phyloP scores from a whole-genome alignment of 108 stramenopile genomes.

The Cyclotella choctawhatcheeana region DNA sequence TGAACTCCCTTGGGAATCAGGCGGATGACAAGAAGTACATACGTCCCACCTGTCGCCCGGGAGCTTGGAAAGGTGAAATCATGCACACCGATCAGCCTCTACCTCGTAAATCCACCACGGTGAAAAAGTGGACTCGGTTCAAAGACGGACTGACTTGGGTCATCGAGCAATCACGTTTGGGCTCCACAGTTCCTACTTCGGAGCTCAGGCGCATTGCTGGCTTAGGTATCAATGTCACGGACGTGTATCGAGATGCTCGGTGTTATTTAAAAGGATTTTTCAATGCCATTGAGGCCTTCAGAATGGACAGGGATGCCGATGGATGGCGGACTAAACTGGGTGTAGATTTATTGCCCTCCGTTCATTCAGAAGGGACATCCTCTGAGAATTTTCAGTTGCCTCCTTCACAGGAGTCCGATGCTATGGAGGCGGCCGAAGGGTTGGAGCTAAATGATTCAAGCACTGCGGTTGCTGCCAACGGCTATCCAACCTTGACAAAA shows the following conservation, averaged over 20 bases:
- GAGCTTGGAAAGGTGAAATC: conserved; percentile 17
- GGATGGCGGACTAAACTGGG: conserved; percentile 1
- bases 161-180: not conserved
- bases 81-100: not conserved
- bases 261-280: conserved; percentile 18
- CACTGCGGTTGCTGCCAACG: not conserved
- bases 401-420: no score
- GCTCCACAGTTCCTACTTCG: not conserved
- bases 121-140: conserved; percentile 13
- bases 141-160: not conserved
- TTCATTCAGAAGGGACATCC: no score
- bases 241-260: conserved; percentile 1
- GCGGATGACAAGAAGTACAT: not conserved
- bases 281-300: conserved; percentile 8
- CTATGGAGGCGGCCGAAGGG: no score
- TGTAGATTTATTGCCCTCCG: not conserved
- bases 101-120: conserved; percentile 8
- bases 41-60: not conserved
- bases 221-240: conserved; percentile 14
- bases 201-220: conserved; percentile 21
- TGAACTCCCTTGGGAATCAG: conserved; percentile 6
- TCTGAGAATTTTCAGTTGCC: no score
- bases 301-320: conserved; percentile 1
- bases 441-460: not conserved
- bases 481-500: not conserved